Evolutionary conservation across 163 green algal genomes (phyloP).

Genomic region (Trebouxia gelatinosa): DNA sequence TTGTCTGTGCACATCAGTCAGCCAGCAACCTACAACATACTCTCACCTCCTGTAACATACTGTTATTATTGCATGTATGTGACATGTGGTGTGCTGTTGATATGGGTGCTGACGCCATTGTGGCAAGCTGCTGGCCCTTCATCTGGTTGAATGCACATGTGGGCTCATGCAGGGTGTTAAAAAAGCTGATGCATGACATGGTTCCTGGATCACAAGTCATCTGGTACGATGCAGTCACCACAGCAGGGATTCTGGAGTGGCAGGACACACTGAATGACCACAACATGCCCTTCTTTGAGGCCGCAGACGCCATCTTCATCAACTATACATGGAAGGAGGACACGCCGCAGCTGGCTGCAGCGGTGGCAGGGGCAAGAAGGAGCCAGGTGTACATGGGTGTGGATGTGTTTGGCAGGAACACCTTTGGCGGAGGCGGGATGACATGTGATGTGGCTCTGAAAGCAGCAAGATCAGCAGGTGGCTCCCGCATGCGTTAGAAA

Average conservation of each 20-base stretch:
- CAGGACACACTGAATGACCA: conserved; percentile 49
- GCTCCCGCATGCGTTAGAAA: not conserved
- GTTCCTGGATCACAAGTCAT: conserved; percentile 16
- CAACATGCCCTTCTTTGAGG: conserved; percentile 60
- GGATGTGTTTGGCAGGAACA: conserved; percentile 63
- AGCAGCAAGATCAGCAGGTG: conserved; percentile 33
- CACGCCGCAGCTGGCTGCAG: conserved; percentile 22
- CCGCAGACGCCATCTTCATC: conserved; percentile 49
- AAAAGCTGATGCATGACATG: not conserved
- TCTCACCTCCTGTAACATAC: too few species aligned
- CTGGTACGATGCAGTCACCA: conserved; percentile 76
- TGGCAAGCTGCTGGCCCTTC: too few species aligned
- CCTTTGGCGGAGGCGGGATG: conserved; percentile 56
- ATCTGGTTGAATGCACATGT: too few species aligned
- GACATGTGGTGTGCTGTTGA: too few species aligned
- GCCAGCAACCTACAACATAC: too few species aligned
- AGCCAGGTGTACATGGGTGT: conserved; percentile 41
- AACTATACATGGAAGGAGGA: conserved; percentile 56
- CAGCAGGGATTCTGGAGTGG: conserved; percentile 72
- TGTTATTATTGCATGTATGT: too few species aligned
- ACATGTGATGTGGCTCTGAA: conserved; percentile 37
- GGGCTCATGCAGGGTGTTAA: conserved; percentile 20
- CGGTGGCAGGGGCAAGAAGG: conserved; percentile 21
- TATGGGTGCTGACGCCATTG: too few species aligned
- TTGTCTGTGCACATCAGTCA: too few species aligned